Evolutionary conservation across 2,329 filamentous ascomycete genomes (phyloP).

Genomic region (Shiraia bambusicola): DNA sequence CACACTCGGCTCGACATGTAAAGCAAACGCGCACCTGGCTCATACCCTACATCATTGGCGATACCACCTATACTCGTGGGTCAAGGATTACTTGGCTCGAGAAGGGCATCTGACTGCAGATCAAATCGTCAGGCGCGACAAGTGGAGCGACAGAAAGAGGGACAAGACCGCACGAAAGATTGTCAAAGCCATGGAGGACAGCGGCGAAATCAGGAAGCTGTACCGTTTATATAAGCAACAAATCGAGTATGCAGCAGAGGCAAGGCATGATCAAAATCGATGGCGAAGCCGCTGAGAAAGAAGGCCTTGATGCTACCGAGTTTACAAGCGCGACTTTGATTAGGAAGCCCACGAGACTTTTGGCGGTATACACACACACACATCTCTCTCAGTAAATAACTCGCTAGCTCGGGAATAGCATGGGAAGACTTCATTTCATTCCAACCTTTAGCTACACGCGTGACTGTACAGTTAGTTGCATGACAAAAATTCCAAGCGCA

Average conservation of each 20-base stretch:
- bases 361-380: no score
- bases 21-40: constrained; percentile 66
- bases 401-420: no score
- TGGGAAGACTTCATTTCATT: no score
- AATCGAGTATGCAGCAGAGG: constrained; percentile 45
- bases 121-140: constrained; percentile 62
- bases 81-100: constrained; percentile 61
- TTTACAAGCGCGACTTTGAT: no score
- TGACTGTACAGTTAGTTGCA: no score
- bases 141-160: constrained; percentile 61
- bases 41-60: constrained; percentile 77
- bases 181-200: constrained; percentile 63
- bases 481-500: no score
- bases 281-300: constrained; percentile 19
- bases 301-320: neutral
- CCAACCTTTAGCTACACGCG: no score
- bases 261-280: constrained; percentile 28
- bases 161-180: constrained; percentile 63
- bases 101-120: constrained; percentile 60
- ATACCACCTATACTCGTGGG: constrained; percentile 70
- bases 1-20: constrained; percentile 50
- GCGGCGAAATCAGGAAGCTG: constrained; percentile 61
- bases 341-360: no score
- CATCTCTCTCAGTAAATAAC: no score
- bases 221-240: constrained; percentile 67